Percentiles rank a stretch among this genome's conserved stretches.
phyloP scores from a whole-genome alignment of 208 protist genomes.

The Trypanosoma cruzi region DNA sequence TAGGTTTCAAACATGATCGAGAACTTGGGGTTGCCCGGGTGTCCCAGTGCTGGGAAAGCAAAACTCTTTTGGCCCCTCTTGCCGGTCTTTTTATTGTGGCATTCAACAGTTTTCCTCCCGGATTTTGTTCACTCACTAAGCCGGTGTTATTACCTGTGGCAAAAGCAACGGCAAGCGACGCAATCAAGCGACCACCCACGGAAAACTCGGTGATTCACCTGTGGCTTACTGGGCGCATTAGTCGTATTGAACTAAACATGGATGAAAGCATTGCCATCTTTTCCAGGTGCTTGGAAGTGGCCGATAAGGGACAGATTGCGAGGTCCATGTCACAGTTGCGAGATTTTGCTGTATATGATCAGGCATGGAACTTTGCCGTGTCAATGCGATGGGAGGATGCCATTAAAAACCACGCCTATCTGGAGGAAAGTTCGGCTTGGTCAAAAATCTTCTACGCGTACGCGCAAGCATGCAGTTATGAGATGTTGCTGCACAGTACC shows the following conservation, averaged over 20 bases:
- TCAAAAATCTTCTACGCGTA: slow-evolving; percentile 64
- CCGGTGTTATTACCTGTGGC: slow-evolving; percentile 32
- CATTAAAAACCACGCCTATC: slow-evolving; percentile 28
- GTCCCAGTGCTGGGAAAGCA: slow-evolving; percentile 46
- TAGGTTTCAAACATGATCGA: slow-evolving; percentile 52
- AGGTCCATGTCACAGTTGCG: slow-evolving; percentile 53
- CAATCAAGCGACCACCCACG: slow-evolving; percentile 25
- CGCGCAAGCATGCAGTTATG: slow-evolving; percentile 54
- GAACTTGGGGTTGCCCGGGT: slow-evolving; percentile 43
- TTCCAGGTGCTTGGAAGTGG: slow-evolving; percentile 38
- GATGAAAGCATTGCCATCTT: slow-evolving; percentile 33
- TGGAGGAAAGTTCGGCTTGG: slow-evolving; percentile 59
- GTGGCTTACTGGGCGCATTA: slow-evolving; percentile 56
- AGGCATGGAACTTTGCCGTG: slow-evolving; percentile 44
- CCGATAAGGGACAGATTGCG: slow-evolving; percentile 41
- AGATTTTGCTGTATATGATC: slow-evolving; percentile 65
- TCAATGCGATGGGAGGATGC: slow-evolving; percentile 41
- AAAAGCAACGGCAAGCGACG: slow-evolving; percentile 29
- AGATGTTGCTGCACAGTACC: slow-evolving; percentile 41
- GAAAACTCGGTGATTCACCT: slow-evolving; percentile 54
- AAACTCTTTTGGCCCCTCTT: slow-evolving; percentile 61
- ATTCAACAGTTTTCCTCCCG: slow-evolving; percentile 44
- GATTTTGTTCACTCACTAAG: slow-evolving; percentile 35
- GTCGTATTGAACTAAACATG: slow-evolving; percentile 43
- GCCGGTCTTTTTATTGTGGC: slow-evolving; percentile 48